Conservation (phyloP, 495 filamentous ascomycete genomes). For the Aspergillus bridgeri region DNA sequence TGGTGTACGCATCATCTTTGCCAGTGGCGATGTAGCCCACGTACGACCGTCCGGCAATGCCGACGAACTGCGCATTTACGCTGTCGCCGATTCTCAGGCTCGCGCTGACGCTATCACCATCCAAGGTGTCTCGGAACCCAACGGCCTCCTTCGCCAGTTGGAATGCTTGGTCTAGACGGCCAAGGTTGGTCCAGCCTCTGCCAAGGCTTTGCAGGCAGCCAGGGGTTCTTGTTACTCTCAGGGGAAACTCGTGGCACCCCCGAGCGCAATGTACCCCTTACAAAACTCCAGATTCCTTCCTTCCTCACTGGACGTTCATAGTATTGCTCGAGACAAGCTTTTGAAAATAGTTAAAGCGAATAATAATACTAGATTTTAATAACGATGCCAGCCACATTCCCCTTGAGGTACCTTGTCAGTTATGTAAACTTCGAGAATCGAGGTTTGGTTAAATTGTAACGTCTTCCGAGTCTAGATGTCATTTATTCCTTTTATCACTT, state of each 20-base stretch:
- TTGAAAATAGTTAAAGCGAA: background rate
- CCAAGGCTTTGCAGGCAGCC: background rate
- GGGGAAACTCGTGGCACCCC: background rate
- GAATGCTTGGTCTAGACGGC: constrained; percentile 9
- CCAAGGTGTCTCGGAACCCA: constrained; percentile 19
- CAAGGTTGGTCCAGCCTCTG: background rate
- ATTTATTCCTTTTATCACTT: too few species aligned
- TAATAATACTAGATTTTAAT: background rate
- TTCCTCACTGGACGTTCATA: background rate
- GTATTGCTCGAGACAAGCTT: background rate
- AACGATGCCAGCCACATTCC: background rate
- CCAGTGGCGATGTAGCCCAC: constrained; percentile 27
- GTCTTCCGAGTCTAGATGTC: too few species aligned
- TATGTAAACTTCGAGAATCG: too few species aligned
- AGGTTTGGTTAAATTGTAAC: too few species aligned
- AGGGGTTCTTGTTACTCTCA: background rate
- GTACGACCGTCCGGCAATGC: constrained; percentile 29
- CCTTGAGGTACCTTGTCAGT: background rate
- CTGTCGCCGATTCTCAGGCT: constrained; percentile 22
- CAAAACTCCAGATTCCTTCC: background rate
- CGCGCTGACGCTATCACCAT: constrained; percentile 23
- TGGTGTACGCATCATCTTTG: constrained; percentile 23
- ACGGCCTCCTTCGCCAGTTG: constrained; percentile 20
- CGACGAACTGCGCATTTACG: constrained; percentile 29
- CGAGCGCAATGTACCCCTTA: background rate